Percentiles rank a stretch among this genome's conserved stretches.
These are phyloP conservation scores for Emergomyces pasteurianus DNA, from an alignment of 2,329 filamentous ascomycete species.

Conservation along the genomic window DNA sequence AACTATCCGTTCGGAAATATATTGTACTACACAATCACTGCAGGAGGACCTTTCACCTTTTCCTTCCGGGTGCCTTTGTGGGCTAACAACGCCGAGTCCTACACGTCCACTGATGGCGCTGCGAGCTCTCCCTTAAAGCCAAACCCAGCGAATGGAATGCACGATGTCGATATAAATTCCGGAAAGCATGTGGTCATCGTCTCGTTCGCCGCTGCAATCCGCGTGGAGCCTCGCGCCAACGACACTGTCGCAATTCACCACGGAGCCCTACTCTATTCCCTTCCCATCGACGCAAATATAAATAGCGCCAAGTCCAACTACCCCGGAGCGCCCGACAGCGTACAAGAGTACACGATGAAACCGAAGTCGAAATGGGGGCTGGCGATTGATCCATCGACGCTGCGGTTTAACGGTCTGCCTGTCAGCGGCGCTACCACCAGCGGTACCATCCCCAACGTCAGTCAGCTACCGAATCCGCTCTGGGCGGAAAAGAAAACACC, in stretches of 20 bases:
- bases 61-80: constrained; percentile 37
- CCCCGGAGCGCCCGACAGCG: constrained; percentile 17
- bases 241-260: constrained; percentile 34
- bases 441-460: neutral
- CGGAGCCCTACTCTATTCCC: constrained; percentile 34
- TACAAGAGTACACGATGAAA: constrained; percentile 26
- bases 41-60: constrained; percentile 29
- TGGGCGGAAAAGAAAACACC: constrained; percentile 11
- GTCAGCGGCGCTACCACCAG: constrained; percentile 5
- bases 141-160: constrained; percentile 27
- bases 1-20: constrained; percentile 37
- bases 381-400: constrained; percentile 22
- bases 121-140: constrained; percentile 14
- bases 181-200: constrained; percentile 25
- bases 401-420: constrained; percentile 20
- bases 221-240: constrained; percentile 28
- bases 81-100: constrained; percentile 20
- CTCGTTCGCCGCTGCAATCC: constrained; percentile 21
- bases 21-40: constrained; percentile 30
- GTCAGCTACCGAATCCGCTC: constrained; percentile 11
- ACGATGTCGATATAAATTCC: constrained; percentile 23
- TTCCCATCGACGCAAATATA: constrained; percentile 25
- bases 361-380: constrained; percentile 20
- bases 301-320: constrained; percentile 17
- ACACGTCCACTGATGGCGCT: constrained; percentile 14